A percentile compares a stretch with the other conserved stretches of the same genome.
phyloP scores from a whole-genome alignment of 169 alveolate species.

The Plasmodium relictum region DNA sequence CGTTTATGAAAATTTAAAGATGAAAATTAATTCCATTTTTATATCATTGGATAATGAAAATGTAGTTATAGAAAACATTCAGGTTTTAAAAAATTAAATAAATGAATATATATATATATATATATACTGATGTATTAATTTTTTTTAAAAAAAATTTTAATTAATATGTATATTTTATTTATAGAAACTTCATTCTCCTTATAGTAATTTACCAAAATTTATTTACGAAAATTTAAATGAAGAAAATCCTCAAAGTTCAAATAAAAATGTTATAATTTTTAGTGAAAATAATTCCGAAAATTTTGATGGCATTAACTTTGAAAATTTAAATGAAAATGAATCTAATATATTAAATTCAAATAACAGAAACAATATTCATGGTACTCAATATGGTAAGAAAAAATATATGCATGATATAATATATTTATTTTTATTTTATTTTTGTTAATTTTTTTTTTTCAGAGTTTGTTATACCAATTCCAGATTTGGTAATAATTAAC shows the following conservation, averaged over 20 bases:
- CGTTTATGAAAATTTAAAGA: constrained; percentile 15
- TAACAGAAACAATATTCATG: neutral
- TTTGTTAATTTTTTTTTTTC: constrained; percentile 4
- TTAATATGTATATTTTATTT: neutral
- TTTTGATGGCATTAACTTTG: neutral
- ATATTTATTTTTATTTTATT: constrained; percentile 7
- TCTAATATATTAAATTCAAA: constrained; percentile 1
- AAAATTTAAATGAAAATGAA: constrained; percentile 6
- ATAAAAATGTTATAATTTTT: neutral
- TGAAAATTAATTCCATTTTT: constrained; percentile 19
- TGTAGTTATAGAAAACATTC: constrained; percentile 48
- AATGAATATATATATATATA: neutral
- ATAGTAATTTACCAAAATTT: constrained; percentile 50
- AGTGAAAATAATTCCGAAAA: constrained; percentile 7
- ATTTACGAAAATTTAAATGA: constrained; percentile 35
- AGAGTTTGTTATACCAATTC: constrained; percentile 76
- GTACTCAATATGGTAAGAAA: constrained; percentile 26
- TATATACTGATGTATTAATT: neutral
- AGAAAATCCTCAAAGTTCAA: constrained; percentile 10
- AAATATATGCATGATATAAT: neutral
- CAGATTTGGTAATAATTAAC: constrained; percentile 63
- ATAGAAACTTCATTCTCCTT: constrained; percentile 63
- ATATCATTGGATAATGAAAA: constrained; percentile 28
- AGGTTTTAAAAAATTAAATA: constrained; percentile 16
- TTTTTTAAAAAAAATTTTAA: neutral